phyloP scores from a whole-genome alignment of 345 rosid species.

The Hibiscus trionum region DNA sequence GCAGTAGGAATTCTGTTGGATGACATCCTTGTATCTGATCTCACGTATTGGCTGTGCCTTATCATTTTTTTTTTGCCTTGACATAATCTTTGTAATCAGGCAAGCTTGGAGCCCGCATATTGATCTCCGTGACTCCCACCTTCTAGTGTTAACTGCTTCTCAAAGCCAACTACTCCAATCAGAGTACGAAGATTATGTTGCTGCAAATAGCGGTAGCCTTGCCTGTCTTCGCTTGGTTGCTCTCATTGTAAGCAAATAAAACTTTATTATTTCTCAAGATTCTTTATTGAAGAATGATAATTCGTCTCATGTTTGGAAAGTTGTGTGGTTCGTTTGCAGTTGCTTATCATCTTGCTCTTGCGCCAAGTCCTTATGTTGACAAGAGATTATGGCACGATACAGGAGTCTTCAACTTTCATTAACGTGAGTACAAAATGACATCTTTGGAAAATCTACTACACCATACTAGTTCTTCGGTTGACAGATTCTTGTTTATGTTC shows the following conservation, averaged over 20 bases:
- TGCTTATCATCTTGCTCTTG: slow-evolving; percentile 47
- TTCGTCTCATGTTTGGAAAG: not conserved
- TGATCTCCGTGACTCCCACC: slow-evolving; percentile 45
- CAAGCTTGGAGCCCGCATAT: slow-evolving; percentile 55
- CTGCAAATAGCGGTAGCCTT: slow-evolving; percentile 40
- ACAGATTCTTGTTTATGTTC: not conserved
- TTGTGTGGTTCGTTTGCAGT: slow-evolving; percentile 23
- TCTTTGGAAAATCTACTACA: not conserved
- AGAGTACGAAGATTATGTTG: slow-evolving; percentile 52
- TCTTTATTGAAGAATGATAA: not conserved
- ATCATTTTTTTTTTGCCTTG: not conserved
- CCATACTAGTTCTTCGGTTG: not conserved
- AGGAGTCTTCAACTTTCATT: slow-evolving; percentile 35
- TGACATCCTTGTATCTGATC: not conserved
- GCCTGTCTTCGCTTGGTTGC: slow-evolving; percentile 55
- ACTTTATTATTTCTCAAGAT: not conserved
- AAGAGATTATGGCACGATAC: slow-evolving; percentile 35
- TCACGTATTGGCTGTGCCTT: not conserved
- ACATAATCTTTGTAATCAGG: slow-evolving; percentile 19
- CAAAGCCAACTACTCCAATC: slow-evolving; percentile 43
- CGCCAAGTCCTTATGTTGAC: slow-evolving; percentile 46
- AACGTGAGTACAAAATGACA: slow-evolving; percentile 25
- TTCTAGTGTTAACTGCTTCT: slow-evolving; percentile 48
- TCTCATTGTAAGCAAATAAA: slow-evolving; percentile 33
- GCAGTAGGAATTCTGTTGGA: not conserved